phyloP scores from a whole-genome alignment of 2,329 filamentous ascomycete species.

The Ophiocordyceps camponoti-rufipedis region DNA sequence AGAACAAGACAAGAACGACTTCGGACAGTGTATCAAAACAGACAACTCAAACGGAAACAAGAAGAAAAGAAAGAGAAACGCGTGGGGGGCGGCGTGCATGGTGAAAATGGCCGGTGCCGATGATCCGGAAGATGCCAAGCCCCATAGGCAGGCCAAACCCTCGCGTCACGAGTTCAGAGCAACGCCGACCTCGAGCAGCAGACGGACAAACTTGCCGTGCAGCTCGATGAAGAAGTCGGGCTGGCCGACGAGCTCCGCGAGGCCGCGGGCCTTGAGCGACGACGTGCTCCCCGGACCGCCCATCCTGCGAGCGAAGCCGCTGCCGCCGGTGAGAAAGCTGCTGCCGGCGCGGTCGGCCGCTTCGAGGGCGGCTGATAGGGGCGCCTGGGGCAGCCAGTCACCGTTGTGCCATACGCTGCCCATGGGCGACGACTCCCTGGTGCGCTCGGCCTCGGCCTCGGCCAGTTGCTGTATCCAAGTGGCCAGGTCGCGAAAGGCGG shows the following conservation, averaged over 20 bases:
- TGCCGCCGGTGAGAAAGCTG: conserved; percentile 37
- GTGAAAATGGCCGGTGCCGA: too few species aligned
- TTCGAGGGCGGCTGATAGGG: conserved; percentile 10
- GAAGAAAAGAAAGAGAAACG: too few species aligned
- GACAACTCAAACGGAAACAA: too few species aligned
- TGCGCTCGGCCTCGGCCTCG: conserved; percentile 41
- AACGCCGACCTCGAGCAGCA: conserved; percentile 40
- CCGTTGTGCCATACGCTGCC: conserved; percentile 20
- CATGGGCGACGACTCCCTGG: conserved; percentile 23
- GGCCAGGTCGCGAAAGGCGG: conserved; percentile 45
- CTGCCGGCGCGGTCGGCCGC: conserved; percentile 23
- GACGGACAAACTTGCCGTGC: conserved; percentile 43
- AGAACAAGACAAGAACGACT: too few species aligned
- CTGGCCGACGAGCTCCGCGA: conserved; percentile 47
- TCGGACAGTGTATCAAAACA: too few species aligned
- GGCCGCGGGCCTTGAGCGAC: conserved; percentile 36
- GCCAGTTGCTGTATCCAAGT: conserved; percentile 48
- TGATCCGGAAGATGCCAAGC: too few species aligned
- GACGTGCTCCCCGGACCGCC: conserved; percentile 36
- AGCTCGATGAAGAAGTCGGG: conserved; percentile 53
- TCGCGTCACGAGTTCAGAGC: conserved; percentile 26
- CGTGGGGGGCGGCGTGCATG: too few species aligned
- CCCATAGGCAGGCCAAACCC: too few species aligned
- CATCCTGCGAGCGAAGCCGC: conserved; percentile 39
- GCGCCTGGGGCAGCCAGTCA: conserved; percentile 12